phyloP scores from a whole-genome alignment of 2,329 filamentous ascomycete species.

The Lecanicillium sp. region DNA sequence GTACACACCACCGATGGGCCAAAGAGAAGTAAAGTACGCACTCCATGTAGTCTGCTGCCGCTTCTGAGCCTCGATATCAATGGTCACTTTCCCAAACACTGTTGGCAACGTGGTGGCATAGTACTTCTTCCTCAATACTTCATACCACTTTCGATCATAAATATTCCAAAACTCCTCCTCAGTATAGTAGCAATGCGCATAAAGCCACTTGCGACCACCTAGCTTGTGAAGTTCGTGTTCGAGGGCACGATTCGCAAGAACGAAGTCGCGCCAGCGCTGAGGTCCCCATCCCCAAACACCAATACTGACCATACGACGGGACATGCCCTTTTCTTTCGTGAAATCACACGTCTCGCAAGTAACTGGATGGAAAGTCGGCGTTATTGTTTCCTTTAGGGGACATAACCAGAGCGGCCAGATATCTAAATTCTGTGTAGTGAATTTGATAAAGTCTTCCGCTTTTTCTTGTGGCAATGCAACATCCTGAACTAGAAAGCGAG shows the following conservation, averaged over 20 bases:
- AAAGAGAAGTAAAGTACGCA: slow-evolving; percentile 36
- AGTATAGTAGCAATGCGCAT: slow-evolving; percentile 76
- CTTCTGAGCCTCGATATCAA: slow-evolving; percentile 38
- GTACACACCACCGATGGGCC: slow-evolving; percentile 50
- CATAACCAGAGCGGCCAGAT: slow-evolving; percentile 57
- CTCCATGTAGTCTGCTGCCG: slow-evolving; percentile 29
- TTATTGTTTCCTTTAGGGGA: slow-evolving; percentile 38
- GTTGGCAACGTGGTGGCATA: slow-evolving; percentile 52
- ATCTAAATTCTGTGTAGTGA: slow-evolving; percentile 37
- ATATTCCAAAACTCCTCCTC: slow-evolving; percentile 60
- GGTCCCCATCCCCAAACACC: slow-evolving; percentile 75
- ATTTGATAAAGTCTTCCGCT: slow-evolving; percentile 45
- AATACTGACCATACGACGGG: slow-evolving; percentile 46
- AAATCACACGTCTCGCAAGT: slow-evolving; percentile 24
- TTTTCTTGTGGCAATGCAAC: slow-evolving; percentile 48
- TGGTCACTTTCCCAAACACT: slow-evolving; percentile 63
- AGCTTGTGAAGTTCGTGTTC: slow-evolving; percentile 62
- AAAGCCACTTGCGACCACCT: slow-evolving; percentile 78
- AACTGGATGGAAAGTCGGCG: slow-evolving; percentile 49
- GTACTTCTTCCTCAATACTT: slow-evolving; percentile 54
- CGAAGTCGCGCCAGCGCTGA: slow-evolving; percentile 45
- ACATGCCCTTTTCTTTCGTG: slow-evolving; percentile 9
- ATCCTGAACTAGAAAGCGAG: slow-evolving; percentile 61
- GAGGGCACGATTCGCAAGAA: slow-evolving; percentile 60
- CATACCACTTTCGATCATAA: slow-evolving; percentile 53